Base-by-base conservation (phyloP, 306 rosid species). In the Dalbergia cochinchinensis region DNA sequence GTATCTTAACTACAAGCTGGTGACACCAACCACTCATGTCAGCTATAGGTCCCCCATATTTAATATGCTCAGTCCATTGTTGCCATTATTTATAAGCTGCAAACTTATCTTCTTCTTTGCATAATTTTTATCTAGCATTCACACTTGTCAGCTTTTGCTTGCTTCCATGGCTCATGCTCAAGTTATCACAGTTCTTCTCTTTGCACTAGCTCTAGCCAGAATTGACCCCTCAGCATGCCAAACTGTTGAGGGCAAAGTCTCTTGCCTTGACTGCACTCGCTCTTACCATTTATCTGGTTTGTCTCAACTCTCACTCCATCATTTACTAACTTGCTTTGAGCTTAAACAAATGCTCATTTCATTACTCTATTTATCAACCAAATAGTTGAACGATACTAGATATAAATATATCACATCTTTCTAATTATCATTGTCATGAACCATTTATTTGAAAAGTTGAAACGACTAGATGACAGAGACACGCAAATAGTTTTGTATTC, bases 251-350 rank as follows among this genome's bases (percentile, higher is more conserved):
- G 98, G 87, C 74, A 90, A 89, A 77, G 84, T 93, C 79, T 79
- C 94, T 11, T 93, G 99, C 86, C 83, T 83, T n/a, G 99, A 95
- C 45, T 95, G 99, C 88, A 73, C 75, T 20, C 69, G 65, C n/a
- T 37, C 67, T 22, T 22, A 83, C 34, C 88, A 84, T 69, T 83
- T 93, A 79, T 88, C 98, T 55, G 98, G 99, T 91, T 55, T 73
- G 85, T 83, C 19, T 26, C 4, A 20, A 16, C 31, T 65, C 64
- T 45, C 70, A 16, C 2, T 34, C 34, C 62, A 7, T 39, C 48
- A 6, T 71, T 50, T 47, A 12, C 62, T 50, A 7, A 1, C 39
- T 9, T 31, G 31, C 11, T 78, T 34, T 69, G 18, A 15, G 74
- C 73, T 50, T 31, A 22, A 42, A 9, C 33, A 34, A 33, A 19